Evolutionary conservation across 345 rosid genomes (phyloP), one percentile per base, ranked within the genome.

Genomic region (Lumnitzera littorea): DNA sequence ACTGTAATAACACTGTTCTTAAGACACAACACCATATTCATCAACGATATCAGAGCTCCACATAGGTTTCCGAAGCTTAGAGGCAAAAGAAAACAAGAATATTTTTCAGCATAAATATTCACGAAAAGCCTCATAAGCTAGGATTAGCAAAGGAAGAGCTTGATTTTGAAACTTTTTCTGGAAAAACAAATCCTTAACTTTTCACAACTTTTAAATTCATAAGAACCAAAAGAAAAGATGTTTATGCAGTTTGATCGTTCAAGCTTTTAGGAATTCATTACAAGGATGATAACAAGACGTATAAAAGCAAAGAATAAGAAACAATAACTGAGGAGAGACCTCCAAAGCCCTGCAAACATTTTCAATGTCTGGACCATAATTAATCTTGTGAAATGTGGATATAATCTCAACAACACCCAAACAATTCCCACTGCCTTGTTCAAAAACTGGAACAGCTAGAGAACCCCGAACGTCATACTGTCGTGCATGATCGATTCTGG

Each of bases 341-440:
- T 86, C 88, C 49, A 91, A 90, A 67, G 96, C 98, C 75, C 82
- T 80, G 74, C 98, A 79, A 63, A 91, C 77, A 56, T 79, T 77
- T 60, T 88, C 95, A 63, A 88, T 85, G 55, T 88, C 96, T 8
- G 81, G 79, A 7, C 80, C 72, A 59, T 78, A 88, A 76, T 76
- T 82, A 74, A 72, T 76, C 73, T 78, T 80, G 68, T 63, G 82
- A 63, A 78, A 70, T 23, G 96, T 91, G 24, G 85, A 83, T 63
- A 91, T 78, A 46, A 91, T 67, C 84, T 91, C 98, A 64, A 91
- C 87, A 65, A 91, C 95, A 43, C 96, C 98, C 73, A 91, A 72
- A 76, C 95, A 91, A 50, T 25, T 79, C 50, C 91, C 83, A 61
- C 85, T 86, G 31, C 83, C 81, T 55, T 62, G 69, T 78, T 80